Evolutionary conservation across 352 stramenopile species (phyloP), one percentile per base, ranked within the genome.

Genomic region (Thalassiosira hispida): DNA sequence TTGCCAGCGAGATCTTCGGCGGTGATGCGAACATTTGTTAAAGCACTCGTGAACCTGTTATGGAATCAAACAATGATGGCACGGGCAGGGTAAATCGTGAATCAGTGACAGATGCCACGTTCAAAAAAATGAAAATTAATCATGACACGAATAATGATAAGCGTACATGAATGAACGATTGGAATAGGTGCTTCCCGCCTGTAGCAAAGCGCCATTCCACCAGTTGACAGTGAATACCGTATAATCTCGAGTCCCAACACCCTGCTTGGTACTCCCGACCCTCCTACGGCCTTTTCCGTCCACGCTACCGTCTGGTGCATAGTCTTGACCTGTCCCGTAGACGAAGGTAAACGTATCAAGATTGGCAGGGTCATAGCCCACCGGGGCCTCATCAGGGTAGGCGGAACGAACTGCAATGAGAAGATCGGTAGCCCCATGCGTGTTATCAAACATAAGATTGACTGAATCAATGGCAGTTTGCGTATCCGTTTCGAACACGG

Each of bases 171-270:
- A 57, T 18, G 18, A 33, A 3, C 49, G 49, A 57, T 57, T 57
- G 6, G 3, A 5, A 57, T 57, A 57, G 5, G 40, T 47, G 40
- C 8, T 20, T 14, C 40, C 40, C 3, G 40, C 9, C 40, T 47
- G 40, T 4, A 47, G 40, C 8, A 4, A 12, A 18, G 40, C 40
- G 2, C 31, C 31, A 14, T 1, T 12, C 16, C 8, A 18, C 40
- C 40, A 47, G 11, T 47, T 47, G 40, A 47, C n/a, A 12, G 40
- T 47, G 11, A 47, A 47, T 6, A 59, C 27, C 2, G 59, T 67
- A 29, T 52, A 67, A 35, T 67, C 59, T 8, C 59, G 59, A 11
- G 22, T 25, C 11, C n/a, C 57, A 23, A 67, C 20, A 8, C 56
- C 56, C 4, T 65, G 56, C 29, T 67, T 4, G 3, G 57, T 53